A percentile compares a stretch with the other conserved stretches of the same genome.
Conservation (phyloP, 2,329 filamentous ascomycete species). For the Venturia effusa region DNA sequence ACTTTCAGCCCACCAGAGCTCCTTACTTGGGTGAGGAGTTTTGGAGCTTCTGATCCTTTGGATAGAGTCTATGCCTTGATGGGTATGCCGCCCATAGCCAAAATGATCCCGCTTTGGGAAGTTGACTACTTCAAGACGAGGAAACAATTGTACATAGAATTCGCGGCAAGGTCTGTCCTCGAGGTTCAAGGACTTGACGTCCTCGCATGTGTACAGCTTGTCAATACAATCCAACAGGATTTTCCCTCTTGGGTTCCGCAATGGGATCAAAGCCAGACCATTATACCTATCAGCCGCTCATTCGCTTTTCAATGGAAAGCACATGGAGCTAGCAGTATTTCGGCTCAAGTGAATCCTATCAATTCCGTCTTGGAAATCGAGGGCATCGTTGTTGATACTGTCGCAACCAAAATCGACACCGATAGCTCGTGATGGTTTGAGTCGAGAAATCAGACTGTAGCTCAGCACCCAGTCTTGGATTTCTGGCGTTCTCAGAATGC, state of each 20-base stretch:
- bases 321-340: background rate
- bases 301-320: background rate
- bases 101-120: background rate
- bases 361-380: background rate
- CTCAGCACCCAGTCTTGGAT: background rate
- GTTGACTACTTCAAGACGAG: background rate
- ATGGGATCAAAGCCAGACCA: slow-evolving; percentile 1
- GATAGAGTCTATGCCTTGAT: slow-evolving; percentile 8
- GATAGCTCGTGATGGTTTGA: background rate
- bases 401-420: background rate
- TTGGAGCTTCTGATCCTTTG: background rate
- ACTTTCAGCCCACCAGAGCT: background rate
- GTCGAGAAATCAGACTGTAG: background rate
- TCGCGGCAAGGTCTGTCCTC: background rate
- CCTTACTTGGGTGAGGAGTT: background rate
- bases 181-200: background rate
- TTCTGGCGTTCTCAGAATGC: background rate
- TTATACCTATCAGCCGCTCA: background rate
- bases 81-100: background rate
- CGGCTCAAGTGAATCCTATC: background rate
- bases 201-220: background rate
- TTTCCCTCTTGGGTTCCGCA: slow-evolving; percentile 10
- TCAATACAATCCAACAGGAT: background rate
- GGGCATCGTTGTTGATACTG: background rate
- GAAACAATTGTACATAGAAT: background rate